Evolutionary conservation across 106 monocot genomes (phyloP).

Genomic region (Allium cepa): DNA sequence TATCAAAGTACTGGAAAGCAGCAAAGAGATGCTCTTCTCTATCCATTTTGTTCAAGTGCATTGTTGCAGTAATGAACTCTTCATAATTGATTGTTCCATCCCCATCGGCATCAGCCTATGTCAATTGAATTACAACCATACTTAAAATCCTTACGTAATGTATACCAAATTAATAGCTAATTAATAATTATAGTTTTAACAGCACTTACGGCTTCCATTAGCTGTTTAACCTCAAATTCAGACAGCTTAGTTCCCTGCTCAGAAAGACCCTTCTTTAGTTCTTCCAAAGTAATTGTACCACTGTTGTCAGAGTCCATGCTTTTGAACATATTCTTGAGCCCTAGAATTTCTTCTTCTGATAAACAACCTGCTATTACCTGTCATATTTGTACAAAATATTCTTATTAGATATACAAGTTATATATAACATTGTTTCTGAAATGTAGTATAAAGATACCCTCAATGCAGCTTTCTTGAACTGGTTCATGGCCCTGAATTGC

Average conservation of each 20-base stretch:
- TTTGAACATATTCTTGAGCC: conserved; percentile 72
- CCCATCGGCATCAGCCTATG: conserved; percentile 83
- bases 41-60: conserved; percentile 88
- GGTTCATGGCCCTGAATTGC: conserved; percentile 65
- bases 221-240: conserved; percentile 49
- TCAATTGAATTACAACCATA: not conserved
- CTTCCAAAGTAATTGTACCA: conserved; percentile 66
- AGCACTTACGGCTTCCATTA: conserved; percentile 57
- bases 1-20: conserved; percentile 84
- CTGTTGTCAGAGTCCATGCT: conserved; percentile 67
- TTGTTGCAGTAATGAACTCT: conserved; percentile 85
- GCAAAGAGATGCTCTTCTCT: conserved; percentile 80
- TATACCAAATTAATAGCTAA: not conserved
- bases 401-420: not conserved
- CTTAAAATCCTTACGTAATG: not conserved
- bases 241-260: conserved; percentile 58
- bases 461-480: conserved; percentile 68
- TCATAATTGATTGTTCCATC: conserved; percentile 85
- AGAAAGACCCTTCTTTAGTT: conserved; percentile 43
- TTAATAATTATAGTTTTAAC: not conserved
- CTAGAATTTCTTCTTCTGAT: conserved; percentile 63
- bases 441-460: conserved; percentile 25
- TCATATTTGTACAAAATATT: not conserved
- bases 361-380: conserved; percentile 68
- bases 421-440: not conserved